Evolutionary conservation across 2,329 filamentous ascomycete genomes (phyloP), one percentile per base, ranked within the genome.

Genomic region (Apiospora arundinis): DNA sequence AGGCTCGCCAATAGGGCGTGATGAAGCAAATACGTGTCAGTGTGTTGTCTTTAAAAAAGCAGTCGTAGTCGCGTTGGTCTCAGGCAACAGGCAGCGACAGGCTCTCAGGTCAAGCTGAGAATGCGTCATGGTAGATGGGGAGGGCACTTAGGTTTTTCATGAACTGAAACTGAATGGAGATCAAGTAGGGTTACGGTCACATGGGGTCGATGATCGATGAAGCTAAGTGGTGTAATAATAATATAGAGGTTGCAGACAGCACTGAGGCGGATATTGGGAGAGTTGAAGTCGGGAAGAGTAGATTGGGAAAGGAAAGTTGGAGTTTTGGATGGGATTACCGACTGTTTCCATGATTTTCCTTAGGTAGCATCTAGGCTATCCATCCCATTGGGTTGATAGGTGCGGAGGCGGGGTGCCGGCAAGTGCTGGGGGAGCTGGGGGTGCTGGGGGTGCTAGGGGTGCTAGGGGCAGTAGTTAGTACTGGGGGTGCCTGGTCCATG

Each of bases 1-100:
- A 40, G 16, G 56, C 9, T n/a, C 12, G 56, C 56, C 56, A 63
- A 63, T 63, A 40, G 32, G 32, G 56, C n/a, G 37, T 32, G 1
- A 40, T 40, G 9, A 9, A 63, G 9, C 56, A 63, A 21, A 63
- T 63, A 63, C 56, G 56, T 63, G 56, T 32, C 56, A 40, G n/a
- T 63, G 56, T 40, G 56, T 14, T 60, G 52, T 60, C 52, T 60
- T 32, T 60, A 25, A 37, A 60, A 60, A 37, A 60, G 52, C 32
- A 63, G 56, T 12, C 25, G 25, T 9, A 9, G 52, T 37, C 52
- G 44, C 18, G 18, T 23, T 40, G 56, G 56, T 37, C 56, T 63
- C 32, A 40, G 49, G 49, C 49, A 2, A 56, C 25, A 14, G n/a
- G 48, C 49, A 56, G 32, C 32, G 32, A 32, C 49, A 28, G 49